Evolutionary conservation across 495 filamentous ascomycete species (phyloP).

Genomic region (Neurospora sp.): DNA sequence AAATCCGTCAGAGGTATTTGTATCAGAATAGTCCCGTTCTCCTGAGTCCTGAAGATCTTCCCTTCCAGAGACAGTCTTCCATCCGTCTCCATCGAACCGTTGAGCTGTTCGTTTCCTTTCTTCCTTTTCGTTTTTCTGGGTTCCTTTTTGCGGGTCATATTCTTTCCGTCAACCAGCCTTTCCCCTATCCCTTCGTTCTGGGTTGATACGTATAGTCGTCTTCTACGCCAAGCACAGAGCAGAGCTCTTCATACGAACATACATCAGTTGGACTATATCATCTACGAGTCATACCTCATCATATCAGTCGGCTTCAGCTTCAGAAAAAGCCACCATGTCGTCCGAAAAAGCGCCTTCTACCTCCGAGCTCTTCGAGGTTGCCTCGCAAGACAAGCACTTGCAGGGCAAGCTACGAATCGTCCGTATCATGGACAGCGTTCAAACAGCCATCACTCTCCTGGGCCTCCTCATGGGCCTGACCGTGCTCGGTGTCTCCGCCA

Average conservation of each 20-base stretch:
- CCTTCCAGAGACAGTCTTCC: neutral
- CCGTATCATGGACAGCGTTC: slow-evolving; percentile 30
- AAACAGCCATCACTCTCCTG: slow-evolving; percentile 36
- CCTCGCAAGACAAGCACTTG: slow-evolving; percentile 26
- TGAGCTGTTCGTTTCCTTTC: neutral
- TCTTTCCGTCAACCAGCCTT: neutral
- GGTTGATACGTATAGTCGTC: neutral
- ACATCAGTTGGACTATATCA: neutral
- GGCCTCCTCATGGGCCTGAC: slow-evolving; percentile 38
- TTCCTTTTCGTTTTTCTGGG: neutral
- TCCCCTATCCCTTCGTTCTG: neutral
- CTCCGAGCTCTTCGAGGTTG: slow-evolving; percentile 27
- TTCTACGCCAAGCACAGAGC: neutral
- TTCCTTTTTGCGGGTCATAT: neutral
- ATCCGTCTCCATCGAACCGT: neutral
- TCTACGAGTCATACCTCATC: neutral
- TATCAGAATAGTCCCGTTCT: neutral
- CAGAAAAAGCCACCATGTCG: neutral
- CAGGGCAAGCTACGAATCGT: slow-evolving; percentile 25
- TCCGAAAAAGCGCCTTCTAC: slow-evolving; percentile 6
- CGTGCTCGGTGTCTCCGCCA: slow-evolving; percentile 38
- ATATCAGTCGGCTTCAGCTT: neutral
- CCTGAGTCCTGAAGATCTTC: neutral
- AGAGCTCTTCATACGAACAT: neutral
- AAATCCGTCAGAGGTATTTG: neutral